These are phyloP conservation scores for Lagerstroemia speciosa DNA, from an alignment of 345 rosid genomes.

Conservation along the genomic window DNA sequence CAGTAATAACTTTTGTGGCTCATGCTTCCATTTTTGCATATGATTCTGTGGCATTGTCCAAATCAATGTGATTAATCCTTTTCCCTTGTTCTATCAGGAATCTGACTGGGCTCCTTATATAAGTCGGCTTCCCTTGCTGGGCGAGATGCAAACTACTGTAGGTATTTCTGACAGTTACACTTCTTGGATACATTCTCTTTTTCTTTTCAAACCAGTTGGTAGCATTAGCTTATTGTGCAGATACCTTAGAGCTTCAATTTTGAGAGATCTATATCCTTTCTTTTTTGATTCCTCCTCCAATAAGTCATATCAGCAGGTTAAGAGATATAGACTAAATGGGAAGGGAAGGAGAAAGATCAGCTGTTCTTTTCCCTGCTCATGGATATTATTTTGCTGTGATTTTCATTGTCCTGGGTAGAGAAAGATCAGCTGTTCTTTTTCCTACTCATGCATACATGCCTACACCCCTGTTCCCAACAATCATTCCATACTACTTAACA, in stretches of 20 bases:
- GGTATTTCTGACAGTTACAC: neutral
- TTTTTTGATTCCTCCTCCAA: neutral
- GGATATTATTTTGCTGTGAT: neutral
- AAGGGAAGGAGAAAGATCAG: neutral
- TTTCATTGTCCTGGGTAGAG: neutral
- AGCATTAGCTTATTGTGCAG: neutral
- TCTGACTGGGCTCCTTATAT: conserved; percentile 73
- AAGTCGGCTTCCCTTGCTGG: conserved; percentile 50
- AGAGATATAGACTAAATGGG: neutral
- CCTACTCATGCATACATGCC: neutral
- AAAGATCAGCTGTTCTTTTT: neutral
- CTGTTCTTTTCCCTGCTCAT: too few relatives aligned
- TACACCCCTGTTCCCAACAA: neutral
- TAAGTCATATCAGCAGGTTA: neutral
- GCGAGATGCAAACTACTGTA: conserved; percentile 65
- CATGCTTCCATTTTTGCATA: conserved; percentile 1
- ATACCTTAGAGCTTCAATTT: neutral
- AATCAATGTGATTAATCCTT: neutral
- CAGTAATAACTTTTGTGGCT: conserved; percentile 24
- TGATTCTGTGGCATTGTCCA: neutral
- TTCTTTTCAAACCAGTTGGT: neutral
- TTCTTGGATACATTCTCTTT: neutral
- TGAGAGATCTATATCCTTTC: neutral
- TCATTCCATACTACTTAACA: neutral
- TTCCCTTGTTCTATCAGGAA: conserved; percentile 27